Conservation (phyloP, 1,139 yeast genomes). For the Yamadazyma mexicana region DNA sequence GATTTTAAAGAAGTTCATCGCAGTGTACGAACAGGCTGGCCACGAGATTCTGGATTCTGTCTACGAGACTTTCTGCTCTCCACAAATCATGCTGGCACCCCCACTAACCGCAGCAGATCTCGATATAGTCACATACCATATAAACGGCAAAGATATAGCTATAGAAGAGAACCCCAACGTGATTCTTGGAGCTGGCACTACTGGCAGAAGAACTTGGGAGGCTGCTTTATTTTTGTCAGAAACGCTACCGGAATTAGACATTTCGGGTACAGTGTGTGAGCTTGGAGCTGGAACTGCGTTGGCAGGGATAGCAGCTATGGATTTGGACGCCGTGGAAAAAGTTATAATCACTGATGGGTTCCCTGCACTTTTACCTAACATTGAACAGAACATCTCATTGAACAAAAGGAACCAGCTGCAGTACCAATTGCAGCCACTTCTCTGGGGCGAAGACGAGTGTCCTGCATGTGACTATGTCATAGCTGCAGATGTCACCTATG, state of each 20-base stretch:
- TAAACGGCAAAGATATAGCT: conserved; percentile 32
- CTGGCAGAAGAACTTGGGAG: conserved; percentile 94
- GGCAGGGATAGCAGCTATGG: conserved; percentile 59
- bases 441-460: conserved; percentile 56
- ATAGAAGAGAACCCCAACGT: conserved; percentile 64
- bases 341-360: conserved; percentile 79
- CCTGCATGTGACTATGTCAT: conserved; percentile 48
- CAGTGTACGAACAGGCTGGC: conserved; percentile 28
- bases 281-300: conserved; percentile 92
- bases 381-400: conserved; percentile 44
- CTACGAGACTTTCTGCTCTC: conserved; percentile 51
- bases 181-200: conserved; percentile 74
- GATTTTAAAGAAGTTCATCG: conserved; percentile 43
- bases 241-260: conserved; percentile 48
- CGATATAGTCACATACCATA: conserved; percentile 50
- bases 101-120: conserved; percentile 44
- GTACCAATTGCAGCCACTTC: conserved; percentile 29
- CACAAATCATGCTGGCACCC: conserved; percentile 34
- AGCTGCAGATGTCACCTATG: conserved; percentile 90
- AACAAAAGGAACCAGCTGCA: conserved; percentile 30
- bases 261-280: conserved; percentile 50
- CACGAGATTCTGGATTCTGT: conserved; percentile 41
- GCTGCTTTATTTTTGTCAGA: conserved; percentile 61
- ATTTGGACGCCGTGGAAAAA: conserved; percentile 24
- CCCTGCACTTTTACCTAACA: conserved; percentile 53